Base-by-base conservation (phyloP, 495 filamentous ascomycete genomes). In the Cryomyces minteri region DNA sequence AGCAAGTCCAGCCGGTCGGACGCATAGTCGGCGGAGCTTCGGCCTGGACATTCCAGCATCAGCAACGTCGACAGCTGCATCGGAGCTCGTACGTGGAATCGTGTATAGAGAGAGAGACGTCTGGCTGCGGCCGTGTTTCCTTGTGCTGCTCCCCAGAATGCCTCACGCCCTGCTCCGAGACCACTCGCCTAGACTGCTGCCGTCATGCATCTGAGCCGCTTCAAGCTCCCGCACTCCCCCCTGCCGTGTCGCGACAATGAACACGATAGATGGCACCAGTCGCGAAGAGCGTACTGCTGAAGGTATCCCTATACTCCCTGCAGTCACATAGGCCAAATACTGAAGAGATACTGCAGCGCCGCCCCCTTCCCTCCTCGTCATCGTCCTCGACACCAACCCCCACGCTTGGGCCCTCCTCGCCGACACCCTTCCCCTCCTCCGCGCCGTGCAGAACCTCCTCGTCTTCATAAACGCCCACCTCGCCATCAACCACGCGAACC, bases 381-480 rank as follows among this genome's bases (percentile, higher is more conserved):
- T 98, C 56, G 73, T 98, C 61, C 71, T 98, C 66, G 90, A 98
- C 66, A 94, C 90, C 38, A 96, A 96, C 58, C 92, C 90, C 1
- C 82, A 82, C 53, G 86, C 90, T 58, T 98, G 90, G 90, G 76
- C 82, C 4, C 69, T 82, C 41, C 73, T 96, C 47, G 62, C 74
- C 51, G 61, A 76, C 48, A 75, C 72, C 4, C 80, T 98, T n/a
- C 74, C 90, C 31, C 72, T 96, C 49, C 77, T 81, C 44, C 80
- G 80, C 53, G 85, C 82, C 45, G 68, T 98, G 46, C 79, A 92
- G 43, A 90, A 85, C 66, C 72, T 96, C 49, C 80, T 94, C 56
- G 79, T 96, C 67, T 95, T 95, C 66, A 78, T 95, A 61, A 94
- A 98, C 58, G 83, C 87, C 47, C 90, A 98, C 58, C 73, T 98